Conservation (phyloP, 306 rosid genomes). For the Cicer bijugum region DNA sequence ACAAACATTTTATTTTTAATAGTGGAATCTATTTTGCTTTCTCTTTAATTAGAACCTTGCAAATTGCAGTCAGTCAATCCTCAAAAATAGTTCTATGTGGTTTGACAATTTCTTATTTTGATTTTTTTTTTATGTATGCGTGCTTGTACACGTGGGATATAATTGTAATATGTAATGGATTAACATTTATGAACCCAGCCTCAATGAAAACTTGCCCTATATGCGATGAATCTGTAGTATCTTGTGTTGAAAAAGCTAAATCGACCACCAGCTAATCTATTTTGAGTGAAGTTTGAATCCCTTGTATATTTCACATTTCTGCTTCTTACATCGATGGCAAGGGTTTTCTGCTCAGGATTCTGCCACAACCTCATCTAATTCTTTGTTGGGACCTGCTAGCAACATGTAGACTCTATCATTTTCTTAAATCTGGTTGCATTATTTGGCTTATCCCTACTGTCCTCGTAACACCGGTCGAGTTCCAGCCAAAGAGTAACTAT, state of each 20-base stretch:
- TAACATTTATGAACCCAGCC: background rate
- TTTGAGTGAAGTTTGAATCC: background rate
- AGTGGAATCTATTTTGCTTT: slow-evolving; percentile 13
- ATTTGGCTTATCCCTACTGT: background rate
- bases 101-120: slow-evolving; percentile 4
- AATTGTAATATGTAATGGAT: background rate
- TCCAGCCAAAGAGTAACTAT: slow-evolving; percentile 3
- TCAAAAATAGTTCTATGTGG: background rate
- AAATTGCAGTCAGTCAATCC: background rate
- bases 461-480: background rate
- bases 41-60: slow-evolving; percentile 7
- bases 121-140: background rate
- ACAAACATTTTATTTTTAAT: slow-evolving; percentile 5
- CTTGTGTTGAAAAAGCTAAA: background rate
- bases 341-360: too few species aligned
- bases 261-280: background rate
- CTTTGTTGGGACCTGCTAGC: too few species aligned
- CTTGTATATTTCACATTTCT: background rate
- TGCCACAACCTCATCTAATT: too few species aligned
- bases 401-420: too few species aligned
- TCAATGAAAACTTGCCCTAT: too few species aligned
- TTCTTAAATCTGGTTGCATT: too few species aligned
- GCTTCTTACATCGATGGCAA: background rate
- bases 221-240: too few species aligned
- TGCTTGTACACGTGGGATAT: background rate